phyloP scores from a whole-genome alignment of 805 yeast species.

The Schwanniomyces occidentalis region DNA sequence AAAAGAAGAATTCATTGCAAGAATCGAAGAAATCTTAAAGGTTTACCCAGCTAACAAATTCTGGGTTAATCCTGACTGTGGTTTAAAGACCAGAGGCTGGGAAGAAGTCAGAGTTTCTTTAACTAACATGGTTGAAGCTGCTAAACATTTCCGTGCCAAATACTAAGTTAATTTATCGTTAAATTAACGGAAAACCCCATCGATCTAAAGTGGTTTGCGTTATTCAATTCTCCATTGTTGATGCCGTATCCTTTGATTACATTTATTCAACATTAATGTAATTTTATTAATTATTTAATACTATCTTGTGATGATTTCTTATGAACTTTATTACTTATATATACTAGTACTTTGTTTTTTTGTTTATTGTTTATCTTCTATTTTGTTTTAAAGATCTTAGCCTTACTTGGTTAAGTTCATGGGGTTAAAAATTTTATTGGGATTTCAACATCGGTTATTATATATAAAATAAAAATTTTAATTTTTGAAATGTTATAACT shows the following conservation, averaged over 20 bases:
- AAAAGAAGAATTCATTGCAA: conserved; percentile 89
- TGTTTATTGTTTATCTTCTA: conserved; percentile 12
- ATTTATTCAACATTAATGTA: conserved; percentile 54
- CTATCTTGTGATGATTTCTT: conserved; percentile 13
- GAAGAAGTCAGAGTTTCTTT: conserved; percentile 92
- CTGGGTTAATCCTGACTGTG: conserved; percentile 99
- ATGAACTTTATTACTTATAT: conserved; percentile 11
- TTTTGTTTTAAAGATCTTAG: conserved; percentile 13
- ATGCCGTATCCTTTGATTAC: conserved; percentile 40
- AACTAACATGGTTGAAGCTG: conserved; percentile 99
- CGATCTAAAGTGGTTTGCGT: conserved; percentile 23
- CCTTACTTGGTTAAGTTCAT: conserved; percentile 10
- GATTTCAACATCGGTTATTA: conserved; percentile 51
- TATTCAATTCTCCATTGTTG: conserved; percentile 44
- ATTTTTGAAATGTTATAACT: too few species aligned
- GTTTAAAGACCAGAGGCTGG: conserved; percentile 99
- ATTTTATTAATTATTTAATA: conserved; percentile 26
- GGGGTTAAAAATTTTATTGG: conserved; percentile 41
- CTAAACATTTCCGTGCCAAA: conserved; percentile 76
- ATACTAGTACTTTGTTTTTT: conserved; percentile 13
- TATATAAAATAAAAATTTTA: too few species aligned
- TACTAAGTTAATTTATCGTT: conserved; percentile 22
- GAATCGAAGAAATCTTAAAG: conserved; percentile 92
- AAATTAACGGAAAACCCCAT: conserved; percentile 8
- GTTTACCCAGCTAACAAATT: conserved; percentile 97